Conservation (phyloP, 345 rosid species). For the Raphanus sativus region DNA sequence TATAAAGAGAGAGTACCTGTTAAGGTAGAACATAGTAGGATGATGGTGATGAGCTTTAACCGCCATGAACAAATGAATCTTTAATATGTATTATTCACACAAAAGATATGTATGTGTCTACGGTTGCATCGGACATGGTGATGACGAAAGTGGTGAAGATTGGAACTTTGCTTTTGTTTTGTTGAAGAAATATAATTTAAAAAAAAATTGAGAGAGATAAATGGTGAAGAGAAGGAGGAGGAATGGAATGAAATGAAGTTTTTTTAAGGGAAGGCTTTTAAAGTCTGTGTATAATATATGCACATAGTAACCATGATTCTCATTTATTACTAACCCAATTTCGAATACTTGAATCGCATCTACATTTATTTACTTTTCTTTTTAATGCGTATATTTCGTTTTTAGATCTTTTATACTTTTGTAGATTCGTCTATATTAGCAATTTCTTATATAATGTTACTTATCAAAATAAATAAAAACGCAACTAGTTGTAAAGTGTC, state of each 20-base stretch:
- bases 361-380: constrained; percentile 16
- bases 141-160: constrained; percentile 4
- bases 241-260: constrained; percentile 7
- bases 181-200: neutral
- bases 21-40: constrained; percentile 68
- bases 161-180: constrained; percentile 13
- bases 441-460: neutral
- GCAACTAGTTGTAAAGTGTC: neutral
- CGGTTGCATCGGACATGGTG: constrained; percentile 29
- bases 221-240: constrained; percentile 7
- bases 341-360: constrained; percentile 32
- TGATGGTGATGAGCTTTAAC: constrained; percentile 72
- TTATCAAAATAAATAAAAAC: neutral
- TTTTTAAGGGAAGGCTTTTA: constrained; percentile 26
- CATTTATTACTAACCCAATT: constrained; percentile 26
- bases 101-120: constrained; percentile 26
- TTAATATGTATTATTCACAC: constrained; percentile 13
- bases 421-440: constrained; percentile 19
- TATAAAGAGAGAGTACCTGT: constrained; percentile 60
- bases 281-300: constrained; percentile 20
- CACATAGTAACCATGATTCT: constrained; percentile 40
- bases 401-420: neutral
- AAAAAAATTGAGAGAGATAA: neutral
- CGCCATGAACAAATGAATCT: constrained; percentile 54
- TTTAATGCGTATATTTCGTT: constrained; percentile 17